Evolutionary conservation across 306 rosid species (phyloP), one percentile per base, ranked within the genome.

Genomic region (Benincasa hispida): DNA sequence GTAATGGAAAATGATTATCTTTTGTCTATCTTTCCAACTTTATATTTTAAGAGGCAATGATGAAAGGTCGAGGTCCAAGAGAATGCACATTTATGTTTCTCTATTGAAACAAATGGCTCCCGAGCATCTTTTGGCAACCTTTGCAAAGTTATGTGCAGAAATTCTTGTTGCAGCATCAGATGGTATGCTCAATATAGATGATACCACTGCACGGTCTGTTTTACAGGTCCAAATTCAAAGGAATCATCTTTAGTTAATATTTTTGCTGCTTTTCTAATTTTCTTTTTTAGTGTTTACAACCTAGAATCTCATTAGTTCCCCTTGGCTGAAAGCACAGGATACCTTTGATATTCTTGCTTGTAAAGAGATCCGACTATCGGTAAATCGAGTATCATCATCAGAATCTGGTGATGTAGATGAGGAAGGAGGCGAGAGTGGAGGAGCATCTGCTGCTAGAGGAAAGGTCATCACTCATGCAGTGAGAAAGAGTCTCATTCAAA

Each of bases 101-200:
- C 82, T 93, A 81, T 89, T 93, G 45, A 91, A 91, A 85, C 96
- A 90, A 88, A 91, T 93, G 98, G 90, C 90, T 79, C 97, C 98
- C 2, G 98, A 91, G 86, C 97, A 93, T 81, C 96, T 91, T 79
- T 81, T 93, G 76, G 96, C 97, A 21, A 90, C 92, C 74, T 91
- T 91, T 84, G 97, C 97, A 69, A 93, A 91, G 90, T 67, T 93
- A 83, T 90, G 97, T 63, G 90, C 94, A 2, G 98, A 91, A 84
- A 88, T 93, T 82, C 92, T 93, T 27, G 94, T 94, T 69, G 90
- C 96, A 79, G 97, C 96, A 65, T 91, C 98, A 55, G 97, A 93
- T 83, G 94, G 97, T 48, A 84, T 88, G 82, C 91, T 93, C 34
- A 85, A 82, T 83, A 76, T 90, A 34, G 97, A 88, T 72, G 96